Evolutionary conservation across 2,329 filamentous ascomycete species (phyloP).

Genomic region (Zalaria obscura): DNA sequence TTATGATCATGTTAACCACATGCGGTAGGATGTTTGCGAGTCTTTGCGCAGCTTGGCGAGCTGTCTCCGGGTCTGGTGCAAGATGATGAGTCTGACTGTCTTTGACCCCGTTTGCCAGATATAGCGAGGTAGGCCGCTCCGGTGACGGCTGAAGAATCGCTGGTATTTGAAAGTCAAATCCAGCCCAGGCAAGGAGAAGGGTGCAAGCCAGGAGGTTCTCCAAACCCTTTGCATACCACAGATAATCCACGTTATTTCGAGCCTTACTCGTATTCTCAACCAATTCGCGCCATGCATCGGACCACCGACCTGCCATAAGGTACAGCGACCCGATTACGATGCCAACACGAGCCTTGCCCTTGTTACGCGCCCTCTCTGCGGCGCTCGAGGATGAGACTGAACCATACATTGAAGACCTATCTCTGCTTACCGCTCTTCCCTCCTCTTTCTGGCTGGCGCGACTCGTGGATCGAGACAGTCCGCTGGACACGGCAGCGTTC

Average conservation of each 20-base stretch:
- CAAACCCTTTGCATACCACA: constrained; percentile 95
- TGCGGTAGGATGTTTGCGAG: constrained; percentile 53
- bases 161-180: constrained; percentile 57
- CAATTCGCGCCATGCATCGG: constrained; percentile 72
- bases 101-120: constrained; percentile 1
- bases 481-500: constrained; percentile 24
- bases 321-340: constrained; percentile 77
- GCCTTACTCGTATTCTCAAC: constrained; percentile 65
- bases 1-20: constrained; percentile 58
- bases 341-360: constrained; percentile 64
- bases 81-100: constrained; percentile 2
- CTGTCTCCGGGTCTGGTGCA: constrained; percentile 5
- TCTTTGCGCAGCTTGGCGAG: constrained; percentile 26
- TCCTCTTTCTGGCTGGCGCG: constrained; percentile 10
- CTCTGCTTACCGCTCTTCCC: constrained; percentile 23
- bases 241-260: constrained; percentile 69
- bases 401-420: constrained; percentile 50
- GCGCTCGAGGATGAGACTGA: constrained; percentile 52
- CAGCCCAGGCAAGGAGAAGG: constrained; percentile 70
- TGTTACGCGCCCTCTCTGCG: constrained; percentile 46
- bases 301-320: constrained; percentile 80
- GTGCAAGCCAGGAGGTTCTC: constrained; percentile 77
- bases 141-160: constrained; percentile 15
- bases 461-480: constrained; percentile 22
- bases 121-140: constrained; percentile 10